These are phyloP conservation scores for Elsinoe perseae DNA, from an alignment of 2,329 filamentous ascomycete genomes.

Conservation along the genomic window DNA sequence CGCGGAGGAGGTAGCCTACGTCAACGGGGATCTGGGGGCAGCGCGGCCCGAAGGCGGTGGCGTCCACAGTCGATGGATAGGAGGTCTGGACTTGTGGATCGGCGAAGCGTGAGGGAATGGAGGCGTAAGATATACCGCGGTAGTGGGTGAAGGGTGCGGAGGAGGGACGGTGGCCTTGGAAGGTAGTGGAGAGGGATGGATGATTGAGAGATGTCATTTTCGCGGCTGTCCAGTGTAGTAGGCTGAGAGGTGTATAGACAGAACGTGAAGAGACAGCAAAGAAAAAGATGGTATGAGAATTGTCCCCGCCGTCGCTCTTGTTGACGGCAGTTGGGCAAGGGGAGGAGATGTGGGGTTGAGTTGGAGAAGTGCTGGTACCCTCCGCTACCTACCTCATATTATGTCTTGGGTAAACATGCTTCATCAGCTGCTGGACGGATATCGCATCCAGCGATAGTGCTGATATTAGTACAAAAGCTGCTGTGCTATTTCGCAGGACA, in stretches of 20 bases:
- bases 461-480: too few relatives aligned
- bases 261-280: not conserved
- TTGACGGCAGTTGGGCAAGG: conserved; percentile 10
- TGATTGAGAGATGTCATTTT: conserved; percentile 17
- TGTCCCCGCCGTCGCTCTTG: not conserved
- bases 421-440: too few relatives aligned
- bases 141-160: conserved; percentile 17
- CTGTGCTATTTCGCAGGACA: too few relatives aligned
- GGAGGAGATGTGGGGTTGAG: conserved; percentile 11
- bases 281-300: not conserved
- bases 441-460: too few relatives aligned
- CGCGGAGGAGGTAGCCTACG: conserved; percentile 38
- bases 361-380: conserved; percentile 9
- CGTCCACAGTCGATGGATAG: not conserved
- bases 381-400: not conserved
- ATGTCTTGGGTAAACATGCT: not conserved
- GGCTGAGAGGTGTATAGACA: not conserved
- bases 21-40: conserved; percentile 39
- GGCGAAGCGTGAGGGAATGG: conserved; percentile 19
- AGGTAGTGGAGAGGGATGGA: conserved; percentile 17
- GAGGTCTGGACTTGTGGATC: conserved; percentile 14
- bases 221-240: too few relatives aligned
- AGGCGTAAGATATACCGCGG: conserved; percentile 21
- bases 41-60: conserved; percentile 24
- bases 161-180: conserved; percentile 16